Evolutionary conservation across 768 basidiomycete genomes (phyloP), one percentile per base, ranked within the genome.

Genomic region (Amanita pseudoporphyria): DNA sequence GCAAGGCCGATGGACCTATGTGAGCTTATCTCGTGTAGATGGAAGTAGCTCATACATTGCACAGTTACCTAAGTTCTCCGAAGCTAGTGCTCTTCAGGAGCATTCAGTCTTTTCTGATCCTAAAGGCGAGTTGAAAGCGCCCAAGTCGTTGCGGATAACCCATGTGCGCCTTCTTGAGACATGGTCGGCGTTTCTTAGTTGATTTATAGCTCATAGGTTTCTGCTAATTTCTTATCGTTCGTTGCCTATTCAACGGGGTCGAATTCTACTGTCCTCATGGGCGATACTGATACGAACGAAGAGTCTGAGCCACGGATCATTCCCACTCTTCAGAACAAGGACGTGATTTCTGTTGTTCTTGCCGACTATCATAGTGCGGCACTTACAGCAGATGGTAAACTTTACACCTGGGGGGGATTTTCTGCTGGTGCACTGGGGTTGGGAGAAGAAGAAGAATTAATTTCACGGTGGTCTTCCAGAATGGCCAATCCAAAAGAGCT

Each of bases 341-440:
- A 74, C 32, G 78, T 97, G 47, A 94, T 97, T 52, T 88, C 89
- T 45, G 81, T 95, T 49, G 83, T 84, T 12, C 74, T 92, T 45
- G 95, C 95, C 5, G 95, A 98, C 65, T 96, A 94, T 63, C 95
- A 98, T 68, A 81, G 74, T 60, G 87, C 81, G 31, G 94, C 95
- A 1, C 69, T 96, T 57, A 94, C 90, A 2, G 71, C 77, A 33
- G 64, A 71, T 19, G 95, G 94, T 13, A 76, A 81, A 59, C 68
- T 92, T 21, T 68, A 84, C 16, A 87, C 92, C 9, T 94, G 88
- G 90, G 91, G 90, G 13, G 56, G 63, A 21, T 85, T 81, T 64
- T 84, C 84, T 18, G 62, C 67, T 26, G 93, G 94, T 9, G 92
- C 92, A 1, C 71, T 96, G 32, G 94, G 94, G 1, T 72, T 96